phyloP scores from a whole-genome alignment of 495 filamentous ascomycete genomes.

The Penicillium goetzii region DNA sequence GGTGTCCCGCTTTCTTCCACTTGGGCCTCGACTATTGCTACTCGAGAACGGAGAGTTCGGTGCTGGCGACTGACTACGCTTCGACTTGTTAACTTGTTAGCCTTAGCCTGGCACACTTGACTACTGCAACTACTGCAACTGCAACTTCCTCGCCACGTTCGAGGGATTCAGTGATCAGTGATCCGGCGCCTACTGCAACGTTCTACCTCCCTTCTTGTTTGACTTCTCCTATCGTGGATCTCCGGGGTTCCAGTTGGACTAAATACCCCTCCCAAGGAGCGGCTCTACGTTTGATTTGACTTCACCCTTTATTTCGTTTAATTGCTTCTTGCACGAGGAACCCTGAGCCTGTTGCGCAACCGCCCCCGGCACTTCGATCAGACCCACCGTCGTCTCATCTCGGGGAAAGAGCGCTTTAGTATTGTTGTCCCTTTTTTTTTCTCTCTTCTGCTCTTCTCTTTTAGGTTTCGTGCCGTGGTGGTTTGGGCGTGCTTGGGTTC shows the following conservation, averaged over 20 bases:
- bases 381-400: constrained; percentile 43
- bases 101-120: not conserved
- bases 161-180: not conserved
- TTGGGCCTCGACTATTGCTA: constrained; percentile 3
- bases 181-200: constrained; percentile 9
- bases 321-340: constrained; percentile 29
- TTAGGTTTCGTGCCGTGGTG: constrained; percentile 16
- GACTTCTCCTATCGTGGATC: constrained; percentile 7
- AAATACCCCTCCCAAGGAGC: not conserved
- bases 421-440: constrained; percentile 19
- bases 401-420: constrained; percentile 26
- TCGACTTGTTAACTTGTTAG: not conserved
- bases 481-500: constrained; percentile 8
- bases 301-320: constrained; percentile 35
- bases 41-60: not conserved
- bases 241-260: too few relatives aligned
- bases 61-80: constrained; percentile 5
- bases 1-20: constrained; percentile 10
- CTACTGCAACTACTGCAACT: constrained; percentile 3
- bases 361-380: constrained; percentile 38
- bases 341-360: constrained; percentile 36
- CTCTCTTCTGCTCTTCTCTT: constrained; percentile 13
- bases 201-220: constrained; percentile 1
- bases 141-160: not conserved
- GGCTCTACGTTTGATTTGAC: constrained; percentile 21